phyloP scores from a whole-genome alignment of 2,329 filamentous ascomycete species.

The Bipolaris bicolor region DNA sequence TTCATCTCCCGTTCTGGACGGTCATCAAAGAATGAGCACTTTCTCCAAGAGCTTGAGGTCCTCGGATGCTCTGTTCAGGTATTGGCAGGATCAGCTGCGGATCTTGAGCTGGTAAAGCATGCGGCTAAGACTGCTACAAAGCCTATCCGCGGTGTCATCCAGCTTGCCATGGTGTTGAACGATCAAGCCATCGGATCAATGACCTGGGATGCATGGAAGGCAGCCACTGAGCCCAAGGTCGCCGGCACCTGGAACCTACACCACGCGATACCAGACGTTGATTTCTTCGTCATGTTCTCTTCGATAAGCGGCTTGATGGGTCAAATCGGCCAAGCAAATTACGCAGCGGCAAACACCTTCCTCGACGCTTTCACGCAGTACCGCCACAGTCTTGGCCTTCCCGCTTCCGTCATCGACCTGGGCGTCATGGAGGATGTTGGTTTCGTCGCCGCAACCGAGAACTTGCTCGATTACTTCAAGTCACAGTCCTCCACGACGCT shows the following conservation, averaged over 20 bases:
- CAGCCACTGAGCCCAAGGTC: too few species aligned
- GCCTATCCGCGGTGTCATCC: slow-evolving; percentile 22
- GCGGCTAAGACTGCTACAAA: background rate
- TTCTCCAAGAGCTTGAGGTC: slow-evolving; percentile 10
- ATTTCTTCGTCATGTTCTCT: background rate
- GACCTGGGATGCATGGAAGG: too few species aligned
- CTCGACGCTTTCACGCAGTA: too few species aligned
- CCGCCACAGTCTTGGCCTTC: too few species aligned
- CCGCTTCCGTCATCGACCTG: slow-evolving; percentile 53
- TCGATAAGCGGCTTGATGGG: background rate
- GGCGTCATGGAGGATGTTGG: slow-evolving; percentile 55
- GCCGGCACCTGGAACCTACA: too few species aligned
- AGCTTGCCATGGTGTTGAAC: slow-evolving; percentile 21
- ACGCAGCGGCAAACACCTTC: background rate
- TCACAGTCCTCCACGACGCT: background rate
- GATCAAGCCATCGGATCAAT: too few species aligned
- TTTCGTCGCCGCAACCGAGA: slow-evolving; percentile 30
- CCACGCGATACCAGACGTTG: background rate
- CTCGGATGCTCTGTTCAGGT: background rate
- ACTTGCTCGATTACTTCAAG: background rate
- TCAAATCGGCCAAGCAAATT: background rate
- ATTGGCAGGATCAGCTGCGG: background rate
- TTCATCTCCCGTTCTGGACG: slow-evolving; percentile 11
- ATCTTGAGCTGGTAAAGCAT: background rate
- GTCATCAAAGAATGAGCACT: background rate